Conservation (phyloP, 2,329 filamentous ascomycete genomes). For the Trichoderma arundinaceum region DNA sequence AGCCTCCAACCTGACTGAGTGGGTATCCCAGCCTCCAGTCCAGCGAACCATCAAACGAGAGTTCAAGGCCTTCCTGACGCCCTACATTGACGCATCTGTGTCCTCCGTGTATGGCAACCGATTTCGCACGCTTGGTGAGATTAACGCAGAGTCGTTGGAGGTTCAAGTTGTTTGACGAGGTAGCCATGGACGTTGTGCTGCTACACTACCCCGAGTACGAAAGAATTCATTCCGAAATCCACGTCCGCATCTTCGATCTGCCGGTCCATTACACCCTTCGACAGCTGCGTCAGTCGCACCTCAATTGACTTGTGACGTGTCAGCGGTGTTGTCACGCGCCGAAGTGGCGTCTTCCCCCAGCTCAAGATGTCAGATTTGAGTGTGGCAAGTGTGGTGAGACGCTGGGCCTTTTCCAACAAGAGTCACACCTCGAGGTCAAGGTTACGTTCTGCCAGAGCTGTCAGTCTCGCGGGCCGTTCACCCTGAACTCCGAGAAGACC, state of each 20-base stretch:
- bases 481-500: conserved; percentile 94
- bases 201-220: conserved; percentile 98
- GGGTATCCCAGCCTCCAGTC: conserved; percentile 89
- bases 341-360: conserved; percentile 95
- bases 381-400: conserved; percentile 92
- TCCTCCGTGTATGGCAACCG: conserved; percentile 93
- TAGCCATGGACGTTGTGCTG: conserved; percentile 94
- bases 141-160: conserved; percentile 95
- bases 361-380: conserved; percentile 97
- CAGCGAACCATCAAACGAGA: conserved; percentile 93
- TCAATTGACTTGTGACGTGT: conserved; percentile 96
- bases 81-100: conserved; percentile 88
- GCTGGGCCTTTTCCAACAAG: conserved; percentile 94
- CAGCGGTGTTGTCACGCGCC: conserved; percentile 90
- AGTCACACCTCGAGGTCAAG: conserved; percentile 95
- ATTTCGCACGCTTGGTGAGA: conserved; percentile 92
- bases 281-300: conserved; percentile 90
- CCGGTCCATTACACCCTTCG: conserved; percentile 94
- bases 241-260: conserved; percentile 93
- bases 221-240: conserved; percentile 95
- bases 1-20: conserved; percentile 89
- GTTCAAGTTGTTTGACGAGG: conserved; percentile 97
- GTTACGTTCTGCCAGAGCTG: conserved; percentile 96
- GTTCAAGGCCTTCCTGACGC: conserved; percentile 96
- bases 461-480: conserved; percentile 93